Evolutionary conservation across 805 yeast genomes (phyloP).

Genomic region (Candida awuae): DNA sequence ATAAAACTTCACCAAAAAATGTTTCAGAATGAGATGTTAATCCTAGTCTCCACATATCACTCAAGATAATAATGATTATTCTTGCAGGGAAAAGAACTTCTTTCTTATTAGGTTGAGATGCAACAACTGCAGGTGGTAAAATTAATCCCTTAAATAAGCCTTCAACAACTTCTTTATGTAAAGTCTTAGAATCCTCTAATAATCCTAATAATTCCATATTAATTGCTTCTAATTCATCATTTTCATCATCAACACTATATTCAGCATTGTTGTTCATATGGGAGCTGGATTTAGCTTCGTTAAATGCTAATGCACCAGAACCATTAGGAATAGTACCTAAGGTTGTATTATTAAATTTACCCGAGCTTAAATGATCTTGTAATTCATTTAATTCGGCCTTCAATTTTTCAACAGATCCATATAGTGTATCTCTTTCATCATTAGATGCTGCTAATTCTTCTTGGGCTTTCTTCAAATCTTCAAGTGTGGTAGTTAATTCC

Average conservation of each 20-base stretch:
- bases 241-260: conserved; percentile 23
- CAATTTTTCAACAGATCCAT: conserved; percentile 49
- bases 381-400: conserved; percentile 33
- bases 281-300: conserved; percentile 5
- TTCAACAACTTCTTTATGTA: conserved; percentile 79
- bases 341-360: conserved; percentile 13
- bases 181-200: conserved; percentile 58
- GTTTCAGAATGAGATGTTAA: conserved; percentile 86
- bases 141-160: conserved; percentile 78
- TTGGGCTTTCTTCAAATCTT: conserved; percentile 54
- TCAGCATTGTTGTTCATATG: neutral
- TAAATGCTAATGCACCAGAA: conserved; percentile 11
- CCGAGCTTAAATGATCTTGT: conserved; percentile 24
- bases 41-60: conserved; percentile 98
- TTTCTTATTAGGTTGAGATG: conserved; percentile 73
- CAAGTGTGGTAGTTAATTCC: conserved; percentile 54
- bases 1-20: conserved; percentile 80
- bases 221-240: conserved; percentile 54
- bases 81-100: conserved; percentile 96
- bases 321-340: conserved; percentile 10
- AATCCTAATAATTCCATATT: conserved; percentile 67
- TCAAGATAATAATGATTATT: conserved; percentile 80
- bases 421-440: conserved; percentile 58
- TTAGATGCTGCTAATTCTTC: conserved; percentile 50
- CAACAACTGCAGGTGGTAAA: conserved; percentile 80